Base-by-base conservation (phyloP, 441 rosid genomes). In the Aleurites moluccanus region DNA sequence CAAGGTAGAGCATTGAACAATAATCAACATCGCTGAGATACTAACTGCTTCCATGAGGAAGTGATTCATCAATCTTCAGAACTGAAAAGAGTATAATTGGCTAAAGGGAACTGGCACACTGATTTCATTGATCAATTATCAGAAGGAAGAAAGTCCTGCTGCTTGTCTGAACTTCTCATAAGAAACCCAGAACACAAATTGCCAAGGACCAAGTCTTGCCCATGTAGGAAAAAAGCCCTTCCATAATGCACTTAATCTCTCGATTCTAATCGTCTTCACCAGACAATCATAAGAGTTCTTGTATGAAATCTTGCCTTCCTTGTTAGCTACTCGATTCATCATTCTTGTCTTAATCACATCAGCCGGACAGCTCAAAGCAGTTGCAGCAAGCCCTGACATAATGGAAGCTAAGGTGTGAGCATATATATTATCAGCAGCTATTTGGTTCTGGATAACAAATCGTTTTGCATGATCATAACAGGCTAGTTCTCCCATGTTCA, bases 121-220 rank as follows among this genome's bases (percentile, higher is more conserved):
- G 23, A 47, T 16, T 40, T 25, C 21, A 23, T 9, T 21, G 13
- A 70, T n/a, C 52, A 45, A 67, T 30, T 4, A 73, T 83, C 85
- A 94, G 77, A 92, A 94, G 80, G 97, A 88, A 79, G 98, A 86
- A 44, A 92, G 80, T 14, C 93, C 95, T 3, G 90, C 91, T 75
- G 80, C 77, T 68, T 83, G 84, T 74, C 97, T 85, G 44, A 92
- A 81, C 81, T 85, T 90, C 89, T 94, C 98, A 18, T 94, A 94
- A 4, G 96, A 87, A 38, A 94, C 97, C 98, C 97, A 94, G 83
- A 94, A 92, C 81, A 90, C 90, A 28, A 92, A 94, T 73, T 94
- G 98, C 97, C 96, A 94, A 13, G 98, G 97, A 76, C 97, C 98
- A 70, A 94, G 96, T 80, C 97, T 89, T 25, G 93, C 94, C 98